These are phyloP conservation scores for Zymoseptoria ardabiliae DNA, from an alignment of 2,329 filamentous ascomycete species.

Conservation along the genomic window DNA sequence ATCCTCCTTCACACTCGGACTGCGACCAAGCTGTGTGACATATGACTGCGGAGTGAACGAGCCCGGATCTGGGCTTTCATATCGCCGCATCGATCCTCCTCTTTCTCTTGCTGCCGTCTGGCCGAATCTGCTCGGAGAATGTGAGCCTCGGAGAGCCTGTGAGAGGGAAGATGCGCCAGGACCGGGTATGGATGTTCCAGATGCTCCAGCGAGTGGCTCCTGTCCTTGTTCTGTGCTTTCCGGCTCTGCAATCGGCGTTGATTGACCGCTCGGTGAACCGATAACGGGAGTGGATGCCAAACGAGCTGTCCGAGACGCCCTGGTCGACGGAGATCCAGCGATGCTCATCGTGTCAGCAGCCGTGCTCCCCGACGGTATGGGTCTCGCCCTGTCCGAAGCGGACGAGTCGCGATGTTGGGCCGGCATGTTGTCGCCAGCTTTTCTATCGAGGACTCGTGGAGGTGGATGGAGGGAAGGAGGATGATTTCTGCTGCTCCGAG, in stretches of 20 bases:
- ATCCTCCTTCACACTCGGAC: constrained; percentile 66
- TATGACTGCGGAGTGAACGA: constrained; percentile 68
- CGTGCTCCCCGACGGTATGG: constrained; percentile 17
- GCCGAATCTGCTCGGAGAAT: constrained; percentile 62
- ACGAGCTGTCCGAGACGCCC: constrained; percentile 36
- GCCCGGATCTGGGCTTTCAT: constrained; percentile 51
- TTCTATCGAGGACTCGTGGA: not conserved
- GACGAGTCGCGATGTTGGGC: not conserved
- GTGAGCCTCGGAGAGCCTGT: constrained; percentile 71
- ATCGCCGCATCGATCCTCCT: constrained; percentile 41
- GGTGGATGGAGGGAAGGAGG: not conserved
- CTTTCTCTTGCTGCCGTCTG: constrained; percentile 43
- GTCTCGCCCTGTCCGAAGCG: constrained; percentile 4
- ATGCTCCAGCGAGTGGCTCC: constrained; percentile 56
- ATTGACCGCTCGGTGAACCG: constrained; percentile 17
- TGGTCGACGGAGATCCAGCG: constrained; percentile 32
- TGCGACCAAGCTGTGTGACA: constrained; percentile 35
- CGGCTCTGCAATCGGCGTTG: constrained; percentile 9
- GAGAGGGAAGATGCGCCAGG: constrained; percentile 84
- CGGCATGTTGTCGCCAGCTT: not conserved
- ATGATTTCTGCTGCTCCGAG: not conserved
- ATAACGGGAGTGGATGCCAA: constrained; percentile 23
- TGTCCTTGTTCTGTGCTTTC: constrained; percentile 45
- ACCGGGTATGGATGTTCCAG: constrained; percentile 55
- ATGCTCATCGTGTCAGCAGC: constrained; percentile 14